Evolutionary conservation across 768 basidiomycete species (phyloP).

Genomic region (Clitopilus passeckerianus): DNA sequence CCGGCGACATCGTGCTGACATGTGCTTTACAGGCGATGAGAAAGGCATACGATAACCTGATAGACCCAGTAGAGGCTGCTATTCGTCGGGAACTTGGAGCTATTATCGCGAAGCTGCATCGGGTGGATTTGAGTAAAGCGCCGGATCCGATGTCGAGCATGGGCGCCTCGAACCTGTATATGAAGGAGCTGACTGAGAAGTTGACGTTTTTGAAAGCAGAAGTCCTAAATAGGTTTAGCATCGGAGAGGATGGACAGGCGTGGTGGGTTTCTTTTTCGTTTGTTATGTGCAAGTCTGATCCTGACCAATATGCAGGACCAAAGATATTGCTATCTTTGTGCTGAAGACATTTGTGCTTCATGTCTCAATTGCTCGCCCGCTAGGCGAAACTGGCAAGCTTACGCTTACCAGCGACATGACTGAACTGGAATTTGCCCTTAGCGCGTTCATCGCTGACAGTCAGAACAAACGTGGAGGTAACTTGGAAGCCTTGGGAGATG

Average conservation of each 20-base stretch:
- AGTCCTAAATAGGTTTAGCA: constrained; percentile 60
- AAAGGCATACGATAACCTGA: constrained; percentile 46
- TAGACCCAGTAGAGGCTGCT: constrained; percentile 58
- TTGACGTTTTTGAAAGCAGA: constrained; percentile 77
- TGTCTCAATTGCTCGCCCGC: constrained; percentile 86
- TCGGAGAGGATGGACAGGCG: constrained; percentile 66
- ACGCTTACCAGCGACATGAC: constrained; percentile 97
- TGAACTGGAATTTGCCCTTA: constrained; percentile 89
- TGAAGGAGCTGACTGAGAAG: constrained; percentile 90
- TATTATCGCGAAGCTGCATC: constrained; percentile 80
- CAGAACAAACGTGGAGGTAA: constrained; percentile 59
- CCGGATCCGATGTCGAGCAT: constrained; percentile 61
- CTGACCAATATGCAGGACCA: constrained; percentile 36
- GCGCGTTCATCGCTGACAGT: constrained; percentile 65
- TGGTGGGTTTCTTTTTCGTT: constrained; percentile 53
- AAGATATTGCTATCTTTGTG: constrained; percentile 68
- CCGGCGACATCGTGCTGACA: constrained; percentile 2
- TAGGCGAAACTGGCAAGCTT: constrained; percentile 90
- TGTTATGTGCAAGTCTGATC: neutral
- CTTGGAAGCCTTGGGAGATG: constrained; percentile 76
- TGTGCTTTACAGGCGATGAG: constrained; percentile 40
- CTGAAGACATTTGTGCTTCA: constrained; percentile 89
- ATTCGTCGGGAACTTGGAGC: constrained; percentile 78
- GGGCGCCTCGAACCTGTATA: constrained; percentile 76
- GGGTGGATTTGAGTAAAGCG: constrained; percentile 74